A percentile compares a stretch with the other conserved stretches of the same genome.
phyloP scores from a whole-genome alignment of 2,329 filamentous ascomycete genomes.

The Didymella arachidicola region DNA sequence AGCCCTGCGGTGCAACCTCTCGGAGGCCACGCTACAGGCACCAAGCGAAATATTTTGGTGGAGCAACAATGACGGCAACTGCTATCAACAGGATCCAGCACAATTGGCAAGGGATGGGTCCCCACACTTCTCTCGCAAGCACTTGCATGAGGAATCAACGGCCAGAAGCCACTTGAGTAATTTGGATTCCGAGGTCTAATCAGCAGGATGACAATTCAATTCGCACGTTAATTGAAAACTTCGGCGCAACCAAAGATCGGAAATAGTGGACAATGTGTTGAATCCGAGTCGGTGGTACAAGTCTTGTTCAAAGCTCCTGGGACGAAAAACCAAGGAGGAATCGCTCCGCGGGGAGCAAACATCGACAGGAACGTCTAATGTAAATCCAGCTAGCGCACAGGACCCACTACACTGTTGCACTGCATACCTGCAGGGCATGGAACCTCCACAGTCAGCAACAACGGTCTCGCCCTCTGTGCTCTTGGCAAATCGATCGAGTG shows the following conservation, averaged over 20 bases:
- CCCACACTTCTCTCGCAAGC: constrained; percentile 4
- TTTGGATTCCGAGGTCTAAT: neutral
- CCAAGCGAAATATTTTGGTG: constrained; percentile 11
- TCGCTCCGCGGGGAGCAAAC: constrained; percentile 13
- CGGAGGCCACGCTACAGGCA: constrained; percentile 7
- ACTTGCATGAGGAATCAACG: constrained; percentile 12
- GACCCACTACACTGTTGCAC: constrained; percentile 18
- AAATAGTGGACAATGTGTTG: neutral
- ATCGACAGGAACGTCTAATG: constrained; percentile 20
- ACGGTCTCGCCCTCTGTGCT: constrained; percentile 17
- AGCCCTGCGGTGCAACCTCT: constrained; percentile 21
- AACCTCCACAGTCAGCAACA: constrained; percentile 18
- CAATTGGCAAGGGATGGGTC: constrained; percentile 11
- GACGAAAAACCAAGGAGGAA: constrained; percentile 17
- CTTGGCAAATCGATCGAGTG: constrained; percentile 7
- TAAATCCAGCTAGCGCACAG: neutral
- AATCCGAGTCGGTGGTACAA: constrained; percentile 9
- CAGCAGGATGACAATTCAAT: neutral
- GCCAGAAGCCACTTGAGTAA: constrained; percentile 13
- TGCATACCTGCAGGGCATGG: constrained; percentile 14
- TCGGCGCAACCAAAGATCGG: constrained; percentile 2
- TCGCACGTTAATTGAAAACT: constrained; percentile 8
- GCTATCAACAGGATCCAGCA: constrained; percentile 10
- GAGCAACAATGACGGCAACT: constrained; percentile 14
- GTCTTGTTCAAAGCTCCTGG: constrained; percentile 13